These are phyloP conservation scores for Suillus fuscotomentosus DNA, from an alignment of 768 basidiomycete genomes.

Conservation along the genomic window DNA sequence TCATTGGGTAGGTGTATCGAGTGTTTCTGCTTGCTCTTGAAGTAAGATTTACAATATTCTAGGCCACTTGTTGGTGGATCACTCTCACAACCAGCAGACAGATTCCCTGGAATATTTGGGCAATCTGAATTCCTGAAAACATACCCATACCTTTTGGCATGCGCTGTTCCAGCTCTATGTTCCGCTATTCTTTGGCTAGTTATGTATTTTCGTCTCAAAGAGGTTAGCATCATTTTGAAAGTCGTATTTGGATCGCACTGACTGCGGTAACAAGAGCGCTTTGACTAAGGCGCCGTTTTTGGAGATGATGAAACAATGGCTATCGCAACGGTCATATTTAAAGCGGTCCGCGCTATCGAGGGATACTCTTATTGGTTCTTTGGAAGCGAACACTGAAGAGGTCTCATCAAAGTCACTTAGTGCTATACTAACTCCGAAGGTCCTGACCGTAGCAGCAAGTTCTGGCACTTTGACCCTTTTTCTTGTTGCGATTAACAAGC, in stretches of 20 bases:
- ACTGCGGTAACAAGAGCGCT: background rate
- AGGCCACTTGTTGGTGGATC: background rate
- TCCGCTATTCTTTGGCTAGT: background rate
- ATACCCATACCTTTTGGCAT: background rate
- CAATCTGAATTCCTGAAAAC: background rate
- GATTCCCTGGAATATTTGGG: background rate
- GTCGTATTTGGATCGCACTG: background rate
- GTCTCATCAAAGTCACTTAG: slow-evolving; percentile 2
- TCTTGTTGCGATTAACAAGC: slow-evolving; percentile 36
- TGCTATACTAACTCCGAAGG: background rate
- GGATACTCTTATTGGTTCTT: background rate
- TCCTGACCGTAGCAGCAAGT: slow-evolving; percentile 20
- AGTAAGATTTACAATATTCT: background rate
- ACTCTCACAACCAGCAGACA: background rate
- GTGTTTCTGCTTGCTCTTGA: background rate
- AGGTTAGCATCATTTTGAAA: background rate
- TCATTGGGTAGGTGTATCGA: background rate
- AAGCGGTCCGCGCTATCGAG: background rate
- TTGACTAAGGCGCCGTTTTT: background rate
- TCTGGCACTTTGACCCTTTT: slow-evolving; percentile 41
- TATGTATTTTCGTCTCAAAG: background rate
- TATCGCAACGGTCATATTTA: background rate
- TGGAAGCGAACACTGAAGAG: slow-evolving; percentile 29
- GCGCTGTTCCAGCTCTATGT: background rate
- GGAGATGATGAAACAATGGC: background rate